A percentile compares a stretch with the other conserved stretches of the same genome.
phyloP scores from a whole-genome alignment of 1,284 basidiomycete species.

The Clitocybe nebularis region DNA sequence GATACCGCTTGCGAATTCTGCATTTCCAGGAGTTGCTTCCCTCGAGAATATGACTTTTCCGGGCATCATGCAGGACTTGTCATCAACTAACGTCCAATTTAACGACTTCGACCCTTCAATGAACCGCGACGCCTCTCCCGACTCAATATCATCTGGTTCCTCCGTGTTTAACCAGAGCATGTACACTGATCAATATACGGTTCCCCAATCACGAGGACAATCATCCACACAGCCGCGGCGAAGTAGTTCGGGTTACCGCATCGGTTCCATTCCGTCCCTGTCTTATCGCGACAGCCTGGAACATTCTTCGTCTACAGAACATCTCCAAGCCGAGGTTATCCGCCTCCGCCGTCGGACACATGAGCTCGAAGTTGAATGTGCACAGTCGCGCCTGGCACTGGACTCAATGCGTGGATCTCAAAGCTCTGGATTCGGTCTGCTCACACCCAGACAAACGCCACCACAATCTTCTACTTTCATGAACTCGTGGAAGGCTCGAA shows the following conservation, averaged over 20 bases:
- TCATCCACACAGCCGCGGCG: slow-evolving; percentile 6
- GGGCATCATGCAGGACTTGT: slow-evolving; percentile 7
- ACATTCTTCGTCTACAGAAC: slow-evolving; percentile 7
- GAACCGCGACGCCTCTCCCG: slow-evolving; percentile 25
- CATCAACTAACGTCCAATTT: slow-evolving; percentile 9
- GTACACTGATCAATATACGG: slow-evolving; percentile 11
- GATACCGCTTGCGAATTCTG: slow-evolving; percentile 17
- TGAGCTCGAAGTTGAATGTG: slow-evolving; percentile 31
- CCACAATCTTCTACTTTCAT: slow-evolving; percentile 46
- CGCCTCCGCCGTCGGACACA: slow-evolving; percentile 35
- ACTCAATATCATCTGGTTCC: slow-evolving; percentile 25
- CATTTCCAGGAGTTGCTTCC: slow-evolving; percentile 25
- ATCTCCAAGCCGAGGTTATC: slow-evolving; percentile 24
- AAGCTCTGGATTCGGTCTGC: slow-evolving; percentile 15
- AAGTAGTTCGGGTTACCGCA: slow-evolving; percentile 7
- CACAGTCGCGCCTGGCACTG: slow-evolving; percentile 9
- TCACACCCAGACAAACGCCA: slow-evolving; percentile 36
- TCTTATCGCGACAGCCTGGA: slow-evolving; percentile 1
- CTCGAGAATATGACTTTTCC: slow-evolving; percentile 16
- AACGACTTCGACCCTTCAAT: slow-evolving; percentile 18
- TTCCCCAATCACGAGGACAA: slow-evolving; percentile 3
- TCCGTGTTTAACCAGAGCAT: slow-evolving; percentile 11
- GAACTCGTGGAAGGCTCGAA: slow-evolving; percentile 63
- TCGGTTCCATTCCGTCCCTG: slow-evolving; percentile 1
- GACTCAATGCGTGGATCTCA: slow-evolving; percentile 5